These are phyloP conservation scores for Candida chilensis DNA, from an alignment of 805 yeast genomes.

Conservation along the genomic window DNA sequence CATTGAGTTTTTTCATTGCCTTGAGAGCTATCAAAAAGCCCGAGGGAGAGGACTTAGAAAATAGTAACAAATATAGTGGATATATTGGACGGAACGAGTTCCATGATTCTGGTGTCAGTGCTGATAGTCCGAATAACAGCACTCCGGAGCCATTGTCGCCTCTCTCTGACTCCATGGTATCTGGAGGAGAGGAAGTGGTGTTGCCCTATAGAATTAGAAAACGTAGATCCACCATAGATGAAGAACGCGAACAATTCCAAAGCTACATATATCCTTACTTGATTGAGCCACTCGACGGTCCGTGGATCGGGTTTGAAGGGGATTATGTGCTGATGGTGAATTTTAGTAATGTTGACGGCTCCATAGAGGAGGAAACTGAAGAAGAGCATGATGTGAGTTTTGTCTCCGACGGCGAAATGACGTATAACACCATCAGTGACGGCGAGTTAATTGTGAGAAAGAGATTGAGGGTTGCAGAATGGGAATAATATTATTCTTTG, in stretches of 20 bases:
- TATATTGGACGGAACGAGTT: neutral
- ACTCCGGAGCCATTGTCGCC: no score
- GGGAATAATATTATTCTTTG: slow-evolving; percentile 25
- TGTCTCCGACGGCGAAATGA: slow-evolving; percentile 9
- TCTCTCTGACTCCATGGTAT: no score
- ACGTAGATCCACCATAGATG: slow-evolving; percentile 46
- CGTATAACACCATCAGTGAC: slow-evolving; percentile 10
- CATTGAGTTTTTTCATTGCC: slow-evolving; percentile 47
- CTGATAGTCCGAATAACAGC: no score
- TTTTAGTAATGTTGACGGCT: slow-evolving; percentile 7
- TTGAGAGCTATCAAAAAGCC: slow-evolving; percentile 46
- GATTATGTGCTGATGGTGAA: slow-evolving; percentile 34
- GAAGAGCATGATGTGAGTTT: slow-evolving; percentile 7
- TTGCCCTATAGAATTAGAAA: slow-evolving; percentile 11
- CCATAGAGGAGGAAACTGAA: slow-evolving; percentile 4
- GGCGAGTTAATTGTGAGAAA: slow-evolving; percentile 14
- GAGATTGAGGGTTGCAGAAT: slow-evolving; percentile 20
- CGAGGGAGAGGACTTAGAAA: slow-evolving; percentile 20
- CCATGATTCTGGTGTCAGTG: slow-evolving; percentile 9
- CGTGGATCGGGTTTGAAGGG: slow-evolving; percentile 50
- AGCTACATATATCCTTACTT: slow-evolving; percentile 42
- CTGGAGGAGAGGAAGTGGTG: no score
- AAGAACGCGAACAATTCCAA: slow-evolving; percentile 41
- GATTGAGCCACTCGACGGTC: slow-evolving; percentile 39
- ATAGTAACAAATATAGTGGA: slow-evolving; percentile 3